A percentile compares a stretch with the other conserved stretches of the same genome.
These are phyloP conservation scores for Cyberlindnera petersonii DNA, from an alignment of 805 yeast species.

Conservation along the genomic window DNA sequence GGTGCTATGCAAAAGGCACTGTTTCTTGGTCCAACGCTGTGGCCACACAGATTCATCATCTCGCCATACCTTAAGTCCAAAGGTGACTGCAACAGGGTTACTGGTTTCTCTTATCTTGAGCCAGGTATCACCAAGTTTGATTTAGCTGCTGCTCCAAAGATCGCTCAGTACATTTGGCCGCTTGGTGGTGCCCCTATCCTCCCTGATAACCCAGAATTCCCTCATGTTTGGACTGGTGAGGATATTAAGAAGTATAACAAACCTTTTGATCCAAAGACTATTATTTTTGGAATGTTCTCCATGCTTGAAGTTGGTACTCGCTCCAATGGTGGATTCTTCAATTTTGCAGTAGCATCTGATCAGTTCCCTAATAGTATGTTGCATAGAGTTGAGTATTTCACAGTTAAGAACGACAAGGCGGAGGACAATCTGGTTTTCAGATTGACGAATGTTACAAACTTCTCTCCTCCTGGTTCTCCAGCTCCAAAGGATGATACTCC, in stretches of 20 bases:
- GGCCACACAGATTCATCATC: slow-evolving; percentile 22
- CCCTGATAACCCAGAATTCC: slow-evolving; percentile 15
- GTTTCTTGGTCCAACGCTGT: slow-evolving; percentile 23
- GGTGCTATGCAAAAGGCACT: slow-evolving; percentile 21
- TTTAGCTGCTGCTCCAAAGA: slow-evolving; percentile 8
- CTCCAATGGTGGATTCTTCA: slow-evolving; percentile 22
- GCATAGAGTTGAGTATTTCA: slow-evolving; percentile 24
- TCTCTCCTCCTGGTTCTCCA: slow-evolving; percentile 9
- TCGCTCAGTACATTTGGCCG: slow-evolving; percentile 1
- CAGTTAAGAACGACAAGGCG: slow-evolving; percentile 9
- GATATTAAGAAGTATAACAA: slow-evolving; percentile 13
- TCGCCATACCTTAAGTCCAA: slow-evolving; percentile 18
- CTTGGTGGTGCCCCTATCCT: slow-evolving; percentile 15
- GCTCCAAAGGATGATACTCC: slow-evolving; percentile 18
- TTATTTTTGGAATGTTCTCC: slow-evolving; percentile 24
- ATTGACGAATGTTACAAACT: slow-evolving; percentile 16
- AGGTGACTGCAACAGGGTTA: slow-evolving; percentile 15
- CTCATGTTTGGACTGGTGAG: slow-evolving; percentile 19
- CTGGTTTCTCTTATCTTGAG: slow-evolving; percentile 20
- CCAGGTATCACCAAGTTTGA: slow-evolving; percentile 18
- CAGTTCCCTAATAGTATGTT: slow-evolving; percentile 10
- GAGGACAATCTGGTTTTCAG: slow-evolving; percentile 22
- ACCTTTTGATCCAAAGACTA: slow-evolving; percentile 16
- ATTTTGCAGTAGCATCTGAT: slow-evolving; percentile 21
- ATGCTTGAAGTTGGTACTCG: slow-evolving; percentile 18